A percentile compares a stretch with the other conserved stretches of the same genome.
These are phyloP conservation scores for Eucalyptus erythrocorys DNA, from an alignment of 345 rosid species.

Conservation along the genomic window DNA sequence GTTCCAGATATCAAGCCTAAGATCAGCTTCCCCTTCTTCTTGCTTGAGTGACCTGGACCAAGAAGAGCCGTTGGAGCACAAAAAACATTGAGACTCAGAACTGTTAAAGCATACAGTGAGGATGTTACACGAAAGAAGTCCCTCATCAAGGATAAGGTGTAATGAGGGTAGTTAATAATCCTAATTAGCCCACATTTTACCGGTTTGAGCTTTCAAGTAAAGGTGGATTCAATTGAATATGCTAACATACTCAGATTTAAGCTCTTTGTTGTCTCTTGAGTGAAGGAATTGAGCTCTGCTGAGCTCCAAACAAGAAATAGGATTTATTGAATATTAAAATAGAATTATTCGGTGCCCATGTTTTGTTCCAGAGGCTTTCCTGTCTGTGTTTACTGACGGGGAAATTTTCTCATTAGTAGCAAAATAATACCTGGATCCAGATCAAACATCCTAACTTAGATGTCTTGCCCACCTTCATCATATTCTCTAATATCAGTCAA, in stretches of 20 bases:
- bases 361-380: slow-evolving; percentile 1
- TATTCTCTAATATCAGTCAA: slow-evolving; percentile 22
- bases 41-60: not conserved
- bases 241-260: not conserved
- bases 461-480: not conserved
- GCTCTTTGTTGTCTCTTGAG: not conserved
- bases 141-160: not conserved
- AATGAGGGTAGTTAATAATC: not conserved
- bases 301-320: not conserved
- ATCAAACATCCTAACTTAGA: not conserved
- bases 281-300: not conserved
- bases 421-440: not conserved
- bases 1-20: not conserved
- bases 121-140: not conserved
- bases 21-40: not conserved
- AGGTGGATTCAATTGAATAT: not conserved
- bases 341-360: not conserved
- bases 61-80: not conserved
- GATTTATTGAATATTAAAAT: not conserved
- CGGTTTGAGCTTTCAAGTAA: not conserved
- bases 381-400: not conserved
- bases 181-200: not conserved
- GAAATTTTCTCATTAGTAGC: not conserved
- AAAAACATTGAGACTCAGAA: not conserved
- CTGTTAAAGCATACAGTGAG: not conserved